Conservation (phyloP, 805 yeast species). For the Torulaspora gathmanii region DNA sequence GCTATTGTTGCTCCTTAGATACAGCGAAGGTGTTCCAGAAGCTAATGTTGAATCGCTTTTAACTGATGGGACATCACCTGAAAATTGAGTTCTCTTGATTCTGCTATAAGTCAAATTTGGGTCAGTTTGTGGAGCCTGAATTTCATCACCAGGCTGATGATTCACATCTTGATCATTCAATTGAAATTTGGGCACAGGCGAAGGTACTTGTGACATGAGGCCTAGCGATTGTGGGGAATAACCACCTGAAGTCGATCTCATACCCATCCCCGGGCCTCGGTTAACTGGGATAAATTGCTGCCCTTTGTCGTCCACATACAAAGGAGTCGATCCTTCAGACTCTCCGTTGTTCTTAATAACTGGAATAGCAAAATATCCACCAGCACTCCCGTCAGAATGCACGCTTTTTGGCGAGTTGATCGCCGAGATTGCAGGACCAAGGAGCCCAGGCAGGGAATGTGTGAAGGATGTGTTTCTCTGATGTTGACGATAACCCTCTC, state of each 20-base stretch:
- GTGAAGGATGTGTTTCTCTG: slow-evolving; percentile 25
- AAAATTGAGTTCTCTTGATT: slow-evolving; percentile 12
- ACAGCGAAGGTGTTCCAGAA: slow-evolving; percentile 14
- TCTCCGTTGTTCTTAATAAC: slow-evolving; percentile 17
- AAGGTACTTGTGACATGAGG: slow-evolving; percentile 5
- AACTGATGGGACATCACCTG: slow-evolving; percentile 12
- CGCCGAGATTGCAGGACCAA: slow-evolving; percentile 11
- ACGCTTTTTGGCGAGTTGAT: slow-evolving; percentile 27
- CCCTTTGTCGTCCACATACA: slow-evolving; percentile 13
- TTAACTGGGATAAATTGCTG: slow-evolving; percentile 15
- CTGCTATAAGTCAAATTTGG: slow-evolving; percentile 9
- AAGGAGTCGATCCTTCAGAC: slow-evolving; percentile 22
- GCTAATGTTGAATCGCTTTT: slow-evolving; percentile 6
- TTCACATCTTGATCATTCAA: slow-evolving; percentile 21
- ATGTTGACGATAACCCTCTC: slow-evolving; percentile 11
- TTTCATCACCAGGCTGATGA: slow-evolving; percentile 4
- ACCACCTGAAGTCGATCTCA: slow-evolving; percentile 11
- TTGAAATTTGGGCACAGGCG: slow-evolving; percentile 19
- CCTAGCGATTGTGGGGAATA: slow-evolving; percentile 8
- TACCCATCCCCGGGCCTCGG: slow-evolving; percentile 13
- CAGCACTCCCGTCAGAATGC: slow-evolving; percentile 28
- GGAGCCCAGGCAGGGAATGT: slow-evolving; percentile 11
- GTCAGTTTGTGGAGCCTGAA: slow-evolving; percentile 4
- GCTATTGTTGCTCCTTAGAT: slow-evolving; percentile 25
- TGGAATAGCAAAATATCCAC: slow-evolving; percentile 38